Evolutionary conservation across 2,329 filamentous ascomycete species (phyloP).

Genomic region (Colletotrichum spinosum): DNA sequence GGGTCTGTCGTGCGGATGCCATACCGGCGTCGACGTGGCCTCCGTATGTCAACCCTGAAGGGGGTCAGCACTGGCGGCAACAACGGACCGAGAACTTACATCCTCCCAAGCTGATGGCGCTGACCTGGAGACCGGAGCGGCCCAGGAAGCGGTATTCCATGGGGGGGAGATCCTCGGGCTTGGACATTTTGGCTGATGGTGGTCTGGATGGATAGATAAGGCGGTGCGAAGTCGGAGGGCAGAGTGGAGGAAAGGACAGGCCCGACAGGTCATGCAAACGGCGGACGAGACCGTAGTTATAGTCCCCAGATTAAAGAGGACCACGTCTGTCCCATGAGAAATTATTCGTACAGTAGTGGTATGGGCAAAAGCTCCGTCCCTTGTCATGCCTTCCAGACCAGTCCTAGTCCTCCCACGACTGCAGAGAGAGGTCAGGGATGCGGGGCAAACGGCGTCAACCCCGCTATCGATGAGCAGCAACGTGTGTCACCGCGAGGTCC

Average conservation of each 20-base stretch:
- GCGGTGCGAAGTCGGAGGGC: slow-evolving; percentile 25
- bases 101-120: slow-evolving; percentile 76
- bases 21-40: slow-evolving; percentile 76
- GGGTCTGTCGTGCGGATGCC: slow-evolving; percentile 24
- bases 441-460: slow-evolving; percentile 25
- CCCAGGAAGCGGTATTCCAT: slow-evolving; percentile 82
- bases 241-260: slow-evolving; percentile 11
- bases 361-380: slow-evolving; percentile 18
- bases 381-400: slow-evolving; percentile 2
- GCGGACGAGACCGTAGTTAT: slow-evolving; percentile 33
- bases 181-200: slow-evolving; percentile 46
- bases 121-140: slow-evolving; percentile 79
- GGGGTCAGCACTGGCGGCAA: background rate
- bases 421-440: slow-evolving; percentile 23
- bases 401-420: slow-evolving; percentile 11
- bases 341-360: slow-evolving; percentile 5
- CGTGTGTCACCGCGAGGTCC: slow-evolving; percentile 19
- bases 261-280: slow-evolving; percentile 8
- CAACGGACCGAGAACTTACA: slow-evolving; percentile 49
- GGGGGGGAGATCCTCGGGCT: slow-evolving; percentile 56
- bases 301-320: slow-evolving; percentile 23
- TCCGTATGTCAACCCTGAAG: slow-evolving; percentile 74
- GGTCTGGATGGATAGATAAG: background rate
- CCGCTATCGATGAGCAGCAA: slow-evolving; percentile 27
- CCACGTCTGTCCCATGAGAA: slow-evolving; percentile 19